Percentiles rank a stretch among this genome's conserved stretches.
Evolutionary conservation across 306 rosid genomes (phyloP).

Genomic region (apple (Malus domestica)): DNA sequence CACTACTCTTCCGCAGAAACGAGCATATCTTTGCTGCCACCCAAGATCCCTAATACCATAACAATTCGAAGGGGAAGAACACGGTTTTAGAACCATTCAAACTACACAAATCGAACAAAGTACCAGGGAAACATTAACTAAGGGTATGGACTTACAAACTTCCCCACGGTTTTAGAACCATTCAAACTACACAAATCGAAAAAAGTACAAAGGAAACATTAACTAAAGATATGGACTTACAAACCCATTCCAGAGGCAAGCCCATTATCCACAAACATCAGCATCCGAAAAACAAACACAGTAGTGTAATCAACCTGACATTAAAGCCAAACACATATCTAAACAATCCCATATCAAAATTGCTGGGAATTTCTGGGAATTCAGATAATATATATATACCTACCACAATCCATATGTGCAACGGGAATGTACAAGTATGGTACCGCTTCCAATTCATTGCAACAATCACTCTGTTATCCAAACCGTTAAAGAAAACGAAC

Average conservation of each 20-base stretch:
- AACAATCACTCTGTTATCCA: constrained; percentile 60
- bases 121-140: constrained; percentile 10
- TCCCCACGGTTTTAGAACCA: neutral
- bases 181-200: neutral
- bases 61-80: constrained; percentile 12
- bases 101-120: neutral
- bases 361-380: neutral
- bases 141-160: constrained; percentile 15
- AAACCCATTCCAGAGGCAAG: constrained; percentile 97
- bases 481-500: constrained; percentile 22
- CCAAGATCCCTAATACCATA: constrained; percentile 76
- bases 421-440: constrained; percentile 68
- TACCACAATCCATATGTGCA: constrained; percentile 98
- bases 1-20: constrained; percentile 88
- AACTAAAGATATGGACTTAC: constrained; percentile 55
- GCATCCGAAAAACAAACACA: constrained; percentile 83
- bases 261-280: constrained; percentile 98
- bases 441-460: constrained; percentile 86
- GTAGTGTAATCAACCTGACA: constrained; percentile 84
- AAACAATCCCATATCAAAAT: neutral
- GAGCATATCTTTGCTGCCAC: constrained; percentile 96
- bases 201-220: constrained; percentile 12
- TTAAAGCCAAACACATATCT: neutral
- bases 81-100: neutral
- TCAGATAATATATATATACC: constrained; percentile 13